These are phyloP conservation scores for Allomyces arbusculus DNA, from an alignment of 192 early-diverging fungal species.

Conservation along the genomic window DNA sequence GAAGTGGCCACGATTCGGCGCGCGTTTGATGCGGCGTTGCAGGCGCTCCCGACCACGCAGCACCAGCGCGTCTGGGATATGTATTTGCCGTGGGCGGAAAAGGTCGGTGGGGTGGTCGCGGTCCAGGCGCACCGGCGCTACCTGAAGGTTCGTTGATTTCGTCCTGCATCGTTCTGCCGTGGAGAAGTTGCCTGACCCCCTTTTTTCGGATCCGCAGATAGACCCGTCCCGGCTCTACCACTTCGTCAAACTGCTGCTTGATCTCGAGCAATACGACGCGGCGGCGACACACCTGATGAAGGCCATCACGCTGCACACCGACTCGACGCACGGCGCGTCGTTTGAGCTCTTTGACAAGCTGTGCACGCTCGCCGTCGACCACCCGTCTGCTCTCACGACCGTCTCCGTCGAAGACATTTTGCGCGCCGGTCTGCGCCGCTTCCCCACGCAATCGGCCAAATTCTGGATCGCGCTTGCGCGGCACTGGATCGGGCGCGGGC, in stretches of 20 bases:
- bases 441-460: constrained; percentile 62
- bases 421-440: constrained; percentile 59
- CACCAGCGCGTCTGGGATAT: constrained; percentile 71
- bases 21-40: constrained; percentile 77
- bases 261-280: constrained; percentile 44
- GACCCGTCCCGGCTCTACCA: not conserved
- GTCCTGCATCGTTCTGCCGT: not conserved
- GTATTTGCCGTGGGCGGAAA: constrained; percentile 61
- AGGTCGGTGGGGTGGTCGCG: constrained; percentile 59
- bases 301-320: constrained; percentile 46
- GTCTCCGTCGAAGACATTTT: constrained; percentile 63
- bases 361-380: constrained; percentile 54
- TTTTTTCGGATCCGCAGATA: not conserved
- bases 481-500: constrained; percentile 18
- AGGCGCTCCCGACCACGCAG: constrained; percentile 79
- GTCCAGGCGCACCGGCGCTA: constrained; percentile 63
- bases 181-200: not conserved
- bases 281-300: constrained; percentile 50
- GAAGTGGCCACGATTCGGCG: constrained; percentile 47
- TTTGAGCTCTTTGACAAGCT: constrained; percentile 63
- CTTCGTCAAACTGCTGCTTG: constrained; percentile 24
- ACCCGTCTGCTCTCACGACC: constrained; percentile 45
- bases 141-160: constrained; percentile 31
- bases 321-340: constrained; percentile 43
- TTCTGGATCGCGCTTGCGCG: constrained; percentile 51